Evolutionary conservation across 208 protist species (phyloP).

Genomic region (Acanthamoeba culbertsoni): DNA sequence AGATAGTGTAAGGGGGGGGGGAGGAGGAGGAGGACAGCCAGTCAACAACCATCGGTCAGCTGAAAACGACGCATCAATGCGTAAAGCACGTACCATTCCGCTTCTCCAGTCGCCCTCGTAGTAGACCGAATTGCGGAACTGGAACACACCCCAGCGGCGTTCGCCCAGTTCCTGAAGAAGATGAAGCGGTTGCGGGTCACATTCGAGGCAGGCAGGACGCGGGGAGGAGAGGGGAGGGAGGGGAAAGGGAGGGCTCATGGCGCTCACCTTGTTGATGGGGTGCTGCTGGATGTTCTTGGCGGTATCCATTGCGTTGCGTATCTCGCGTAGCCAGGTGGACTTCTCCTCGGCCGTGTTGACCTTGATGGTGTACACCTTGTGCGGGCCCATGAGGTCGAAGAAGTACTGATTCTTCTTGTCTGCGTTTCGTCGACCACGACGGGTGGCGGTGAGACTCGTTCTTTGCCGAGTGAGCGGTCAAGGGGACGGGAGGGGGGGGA

Average conservation of each 20-base stretch:
- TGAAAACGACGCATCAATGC: not conserved
- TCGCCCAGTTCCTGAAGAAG: conserved; percentile 24
- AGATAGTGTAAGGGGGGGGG: too few relatives aligned
- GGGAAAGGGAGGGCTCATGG: too few relatives aligned
- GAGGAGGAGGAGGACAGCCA: not conserved
- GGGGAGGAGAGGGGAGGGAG: not conserved
- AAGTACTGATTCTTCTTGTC: conserved; percentile 57
- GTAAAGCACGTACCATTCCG: not conserved
- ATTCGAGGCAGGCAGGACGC: too few relatives aligned
- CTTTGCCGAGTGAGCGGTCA: not conserved
- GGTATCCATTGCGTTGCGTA: not conserved
- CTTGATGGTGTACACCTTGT: conserved; percentile 52
- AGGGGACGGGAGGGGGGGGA: not conserved
- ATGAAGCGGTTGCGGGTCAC: not conserved
- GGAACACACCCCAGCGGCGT: conserved; percentile 30
- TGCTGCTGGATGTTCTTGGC: conserved; percentile 52
- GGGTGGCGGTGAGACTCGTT: not conserved
- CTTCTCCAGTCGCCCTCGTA: conserved; percentile 54
- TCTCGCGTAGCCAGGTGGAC: not conserved
- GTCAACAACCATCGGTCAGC: not conserved
- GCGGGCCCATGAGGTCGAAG: conserved; percentile 38
- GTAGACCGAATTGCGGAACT: conserved; percentile 51
- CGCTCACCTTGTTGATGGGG: conserved; percentile 50
- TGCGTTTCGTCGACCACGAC: not conserved
- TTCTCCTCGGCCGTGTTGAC: conserved; percentile 49